phyloP scores from a whole-genome alignment of 2,329 filamentous ascomycete genomes.

The Aspergillus fischeri region DNA sequence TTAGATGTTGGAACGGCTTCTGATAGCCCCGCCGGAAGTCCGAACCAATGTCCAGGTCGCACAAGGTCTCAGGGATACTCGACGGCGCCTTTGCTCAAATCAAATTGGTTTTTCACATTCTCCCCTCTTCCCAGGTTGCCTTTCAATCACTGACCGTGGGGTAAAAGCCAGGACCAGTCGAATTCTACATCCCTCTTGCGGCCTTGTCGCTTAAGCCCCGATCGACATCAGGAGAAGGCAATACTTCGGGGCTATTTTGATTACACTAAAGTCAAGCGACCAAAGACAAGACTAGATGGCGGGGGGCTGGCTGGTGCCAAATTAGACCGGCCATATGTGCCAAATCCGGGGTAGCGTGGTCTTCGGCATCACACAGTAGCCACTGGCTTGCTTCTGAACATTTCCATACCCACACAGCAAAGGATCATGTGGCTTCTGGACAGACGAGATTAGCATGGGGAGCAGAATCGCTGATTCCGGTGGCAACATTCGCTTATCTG shows the following conservation, averaged over 20 bases:
- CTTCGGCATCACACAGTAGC: neutral
- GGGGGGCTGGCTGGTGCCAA: neutral
- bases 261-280: neutral
- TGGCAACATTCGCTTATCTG: neutral
- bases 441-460: neutral
- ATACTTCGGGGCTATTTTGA: neutral
- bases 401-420: neutral
- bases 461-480: neutral
- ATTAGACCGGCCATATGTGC: neutral
- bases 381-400: neutral
- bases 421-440: neutral
- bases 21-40: neutral
- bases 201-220: neutral
- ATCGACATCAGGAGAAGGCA: neutral
- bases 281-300: neutral
- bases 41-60: neutral
- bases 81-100: neutral
- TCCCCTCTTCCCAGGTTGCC: neutral
- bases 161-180: neutral
- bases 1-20: neutral
- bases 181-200: neutral
- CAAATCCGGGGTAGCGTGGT: neutral
- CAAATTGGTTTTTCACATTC: neutral
- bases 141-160: neutral
- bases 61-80: neutral